Percentiles rank a stretch among this genome's conserved stretches.
phyloP scores from a whole-genome alignment of 176 grass and related monocot species.

The Oryza australiensis region DNA sequence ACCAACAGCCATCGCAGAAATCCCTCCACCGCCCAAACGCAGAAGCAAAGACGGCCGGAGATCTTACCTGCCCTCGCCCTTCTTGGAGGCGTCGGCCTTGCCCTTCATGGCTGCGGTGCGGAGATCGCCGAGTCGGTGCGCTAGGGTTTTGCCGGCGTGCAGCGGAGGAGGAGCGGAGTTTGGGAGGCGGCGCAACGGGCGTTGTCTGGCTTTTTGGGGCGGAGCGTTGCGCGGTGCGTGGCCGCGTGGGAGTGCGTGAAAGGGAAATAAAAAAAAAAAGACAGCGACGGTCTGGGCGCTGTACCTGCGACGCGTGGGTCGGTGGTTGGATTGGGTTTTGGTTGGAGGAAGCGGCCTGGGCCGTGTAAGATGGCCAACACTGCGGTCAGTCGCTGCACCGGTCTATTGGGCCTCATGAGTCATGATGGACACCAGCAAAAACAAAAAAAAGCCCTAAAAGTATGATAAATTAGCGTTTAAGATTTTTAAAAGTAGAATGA shows the following conservation, averaged over 20 bases:
- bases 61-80: slow-evolving; percentile 57
- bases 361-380: neutral
- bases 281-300: slow-evolving; percentile 33
- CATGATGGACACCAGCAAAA: no score
- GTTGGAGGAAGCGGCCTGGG: neutral
- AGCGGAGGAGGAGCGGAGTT: neutral
- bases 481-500: no score
- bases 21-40: neutral
- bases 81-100: slow-evolving; percentile 52
- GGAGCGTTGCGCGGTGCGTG: slow-evolving; percentile 30
- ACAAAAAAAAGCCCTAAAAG: no score
- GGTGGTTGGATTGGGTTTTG: neutral
- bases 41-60: no score
- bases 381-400: no score
- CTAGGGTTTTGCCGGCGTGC: slow-evolving; percentile 52
- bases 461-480: no score
- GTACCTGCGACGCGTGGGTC: slow-evolving; percentile 28
- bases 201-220: slow-evolving; percentile 35
- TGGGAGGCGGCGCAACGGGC: slow-evolving; percentile 30
- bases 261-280: neutral
- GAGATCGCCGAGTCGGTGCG: slow-evolving; percentile 25
- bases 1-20: neutral
- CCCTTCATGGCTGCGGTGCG: slow-evolving; percentile 49
- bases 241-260: slow-evolving; percentile 46
- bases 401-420: no score